Base-by-base conservation (phyloP, 257 asterid genomes). In the Solanum chilense region DNA sequence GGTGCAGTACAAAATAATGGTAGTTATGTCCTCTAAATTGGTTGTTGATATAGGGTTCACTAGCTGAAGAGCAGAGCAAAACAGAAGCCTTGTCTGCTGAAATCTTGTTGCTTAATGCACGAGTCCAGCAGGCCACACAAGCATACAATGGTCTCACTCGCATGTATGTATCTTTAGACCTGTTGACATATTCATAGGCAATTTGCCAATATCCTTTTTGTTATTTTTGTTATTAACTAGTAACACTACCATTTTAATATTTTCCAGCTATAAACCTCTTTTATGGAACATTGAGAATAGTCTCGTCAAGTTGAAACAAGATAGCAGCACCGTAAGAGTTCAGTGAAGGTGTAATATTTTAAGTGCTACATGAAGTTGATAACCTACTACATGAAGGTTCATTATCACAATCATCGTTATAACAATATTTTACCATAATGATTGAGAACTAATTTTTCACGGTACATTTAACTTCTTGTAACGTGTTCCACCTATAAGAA, bases 221-320 rank as follows among this genome's bases (percentile, higher is more conserved):
- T 41, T 87, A 39, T 29, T 33, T 52, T 78, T 69, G 88, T 41
- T 87, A 39, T 29, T 33, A 39, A 85, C 78, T 49, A 49, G 21
- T 49, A 49, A 49, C 58, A 15, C 58, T 12, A 6, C 44, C 74
- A 41, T 69, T 45, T 7, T 3, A 70, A 31, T 15, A 83, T 84
- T 75, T 86, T 88, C 86, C 98, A 96, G 99, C 85, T 96, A 96
- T 83, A 93, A 94, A 86, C 99, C 99, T 5, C 92, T 96, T 68
- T 85, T 96, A 88, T 92, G 98, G 85, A 96, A 92, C 86, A 93
- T 96, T 86, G 97, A 96, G 92, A 94, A 86, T 71, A 90, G 94
- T 86, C 99, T 96, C 33, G 81, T 94, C 90, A 95, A 92, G 93
- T 92, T 96, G 92, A 95, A 96, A 94, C 95, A 92, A 88, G 98